These are phyloP conservation scores for Fusarium armeniacum DNA, from an alignment of 2,329 filamentous ascomycete species.

Conservation along the genomic window DNA sequence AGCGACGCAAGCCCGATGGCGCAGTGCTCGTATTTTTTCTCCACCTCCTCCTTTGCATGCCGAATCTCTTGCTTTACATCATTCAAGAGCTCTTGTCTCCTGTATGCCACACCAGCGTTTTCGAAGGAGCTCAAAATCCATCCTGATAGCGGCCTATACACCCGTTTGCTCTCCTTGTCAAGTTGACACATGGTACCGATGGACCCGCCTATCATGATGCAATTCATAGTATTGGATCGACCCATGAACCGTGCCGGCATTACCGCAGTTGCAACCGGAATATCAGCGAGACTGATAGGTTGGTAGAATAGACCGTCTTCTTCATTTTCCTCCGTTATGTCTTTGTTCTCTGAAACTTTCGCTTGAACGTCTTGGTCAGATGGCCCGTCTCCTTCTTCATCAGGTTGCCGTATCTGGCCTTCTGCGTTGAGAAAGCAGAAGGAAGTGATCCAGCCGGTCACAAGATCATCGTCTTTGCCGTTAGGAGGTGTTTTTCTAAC, in stretches of 20 bases:
- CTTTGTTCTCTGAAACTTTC: neutral
- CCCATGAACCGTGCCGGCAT: neutral
- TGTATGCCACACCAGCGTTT: neutral
- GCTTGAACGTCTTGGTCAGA: neutral
- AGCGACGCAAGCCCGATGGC: neutral
- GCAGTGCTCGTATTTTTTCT: neutral
- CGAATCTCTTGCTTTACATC: neutral
- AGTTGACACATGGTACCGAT: neutral
- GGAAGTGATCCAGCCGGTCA: neutral
- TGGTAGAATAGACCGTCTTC: neutral
- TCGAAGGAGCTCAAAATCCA: neutral
- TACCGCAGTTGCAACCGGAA: neutral
- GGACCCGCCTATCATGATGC: neutral
- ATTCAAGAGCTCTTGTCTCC: neutral
- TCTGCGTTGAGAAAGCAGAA: neutral
- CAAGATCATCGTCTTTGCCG: neutral
- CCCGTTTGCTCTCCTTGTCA: rapidly evolving
- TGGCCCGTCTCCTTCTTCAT: neutral
- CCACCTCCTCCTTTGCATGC: too few relatives aligned
- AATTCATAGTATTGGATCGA: rapidly evolving
- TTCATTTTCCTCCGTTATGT: neutral
- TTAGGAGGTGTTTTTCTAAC: neutral
- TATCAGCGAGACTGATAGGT: neutral
- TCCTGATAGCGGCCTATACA: neutral
- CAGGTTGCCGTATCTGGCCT: too few relatives aligned